Evolutionary conservation across 2,329 filamentous ascomycete genomes (phyloP).

Genomic region (Neopestalotiopsis rosae): DNA sequence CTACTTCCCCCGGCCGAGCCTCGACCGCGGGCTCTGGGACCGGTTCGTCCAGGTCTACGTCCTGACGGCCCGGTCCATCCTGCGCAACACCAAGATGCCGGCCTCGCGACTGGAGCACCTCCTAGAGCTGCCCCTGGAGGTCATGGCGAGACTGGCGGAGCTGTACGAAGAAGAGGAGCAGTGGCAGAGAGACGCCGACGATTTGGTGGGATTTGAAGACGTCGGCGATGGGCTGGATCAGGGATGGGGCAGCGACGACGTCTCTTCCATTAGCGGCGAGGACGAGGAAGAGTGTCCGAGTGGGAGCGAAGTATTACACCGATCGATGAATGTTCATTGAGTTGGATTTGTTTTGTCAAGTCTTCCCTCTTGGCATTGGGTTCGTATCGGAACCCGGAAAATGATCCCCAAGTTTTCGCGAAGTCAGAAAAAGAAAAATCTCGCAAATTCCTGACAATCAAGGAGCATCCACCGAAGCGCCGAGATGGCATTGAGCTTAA

Average conservation of each 20-base stretch:
- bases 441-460: too few relatives aligned
- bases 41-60: not conserved
- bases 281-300: not conserved
- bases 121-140: not conserved
- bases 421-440: too few relatives aligned
- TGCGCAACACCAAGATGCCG: not conserved
- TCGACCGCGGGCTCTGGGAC: not conserved
- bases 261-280: not conserved
- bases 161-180: conserved; percentile 2
- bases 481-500: too few relatives aligned
- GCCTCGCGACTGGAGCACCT: not conserved
- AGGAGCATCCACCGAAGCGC: too few relatives aligned
- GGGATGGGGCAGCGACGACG: not conserved
- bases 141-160: not conserved
- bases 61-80: not conserved
- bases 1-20: conserved; percentile 3
- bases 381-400: too few relatives aligned
- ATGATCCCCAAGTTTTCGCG: too few relatives aligned
- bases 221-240: not conserved
- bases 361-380: too few relatives aligned
- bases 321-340: not conserved
- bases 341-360: too few relatives aligned
- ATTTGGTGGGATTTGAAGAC: not conserved
- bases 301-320: not conserved
- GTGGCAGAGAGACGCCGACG: conserved; percentile 1